A percentile compares a stretch with the other conserved stretches of the same genome.
Evolutionary conservation across 2,329 filamentous ascomycete genomes (phyloP).

Genomic region (Scytalidium sp.): DNA sequence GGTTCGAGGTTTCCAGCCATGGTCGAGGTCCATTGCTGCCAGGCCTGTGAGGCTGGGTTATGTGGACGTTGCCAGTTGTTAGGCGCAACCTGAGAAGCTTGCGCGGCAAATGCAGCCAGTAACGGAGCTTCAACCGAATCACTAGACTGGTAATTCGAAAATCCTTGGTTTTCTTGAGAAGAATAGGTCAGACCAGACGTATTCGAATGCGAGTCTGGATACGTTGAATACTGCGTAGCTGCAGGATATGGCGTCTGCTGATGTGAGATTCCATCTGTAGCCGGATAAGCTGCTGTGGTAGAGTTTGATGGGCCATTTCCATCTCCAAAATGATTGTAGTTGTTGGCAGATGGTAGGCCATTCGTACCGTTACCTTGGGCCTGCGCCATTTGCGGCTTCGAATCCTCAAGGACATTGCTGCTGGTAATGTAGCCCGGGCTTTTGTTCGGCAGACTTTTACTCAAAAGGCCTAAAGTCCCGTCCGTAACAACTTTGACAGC

Average conservation of each 20-base stretch:
- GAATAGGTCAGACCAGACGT: conserved; percentile 17
- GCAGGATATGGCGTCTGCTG: conserved; percentile 26
- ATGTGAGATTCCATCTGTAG: conserved; percentile 18
- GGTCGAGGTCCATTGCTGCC: conserved; percentile 28
- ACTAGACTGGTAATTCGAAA: conserved; percentile 11
- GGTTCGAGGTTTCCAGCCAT: conserved; percentile 25
- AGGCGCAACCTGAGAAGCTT: conserved; percentile 30
- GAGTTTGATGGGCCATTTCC: conserved; percentile 2
- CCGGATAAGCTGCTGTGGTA: conserved; percentile 11
- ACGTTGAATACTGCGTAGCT: conserved; percentile 26
- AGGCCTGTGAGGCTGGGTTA: conserved; percentile 22
- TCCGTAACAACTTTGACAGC: conserved; percentile 47
- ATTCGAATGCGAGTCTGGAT: conserved; percentile 15
- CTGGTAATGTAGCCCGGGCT: conserved; percentile 28
- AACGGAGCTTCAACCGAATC: conserved; percentile 22
- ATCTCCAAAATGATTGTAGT: conserved; percentile 4
- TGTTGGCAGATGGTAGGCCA: conserved; percentile 7
- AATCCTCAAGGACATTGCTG: not conserved
- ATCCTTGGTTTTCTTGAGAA: conserved; percentile 17
- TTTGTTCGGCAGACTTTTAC: conserved; percentile 36
- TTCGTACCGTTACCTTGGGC: conserved; percentile 6
- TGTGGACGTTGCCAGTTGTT: conserved; percentile 17
- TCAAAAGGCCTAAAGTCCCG: conserved; percentile 43
- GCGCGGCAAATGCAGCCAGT: conserved; percentile 20
- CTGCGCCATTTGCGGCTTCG: not conserved